Evolutionary conservation across 495 filamentous ascomycete genomes (phyloP).

Genomic region (Paragyromitra xinjiangensis): DNA sequence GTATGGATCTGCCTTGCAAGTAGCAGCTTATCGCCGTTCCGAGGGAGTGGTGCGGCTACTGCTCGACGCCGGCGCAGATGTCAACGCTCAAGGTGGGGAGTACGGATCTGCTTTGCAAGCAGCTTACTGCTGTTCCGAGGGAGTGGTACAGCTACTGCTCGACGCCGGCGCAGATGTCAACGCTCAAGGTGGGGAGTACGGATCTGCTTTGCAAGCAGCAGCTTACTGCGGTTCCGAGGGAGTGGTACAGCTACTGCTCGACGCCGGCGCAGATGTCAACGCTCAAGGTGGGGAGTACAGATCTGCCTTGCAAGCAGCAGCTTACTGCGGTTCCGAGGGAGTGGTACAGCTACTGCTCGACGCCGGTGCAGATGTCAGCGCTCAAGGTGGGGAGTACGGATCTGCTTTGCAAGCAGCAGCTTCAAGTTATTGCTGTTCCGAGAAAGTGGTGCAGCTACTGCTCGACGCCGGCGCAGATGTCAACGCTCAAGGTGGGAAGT

Average conservation of each 20-base stretch:
- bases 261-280: too few relatives aligned
- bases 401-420: neutral
- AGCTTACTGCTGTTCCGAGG: neutral
- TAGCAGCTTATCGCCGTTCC: neutral
- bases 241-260: too few relatives aligned
- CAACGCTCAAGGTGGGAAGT: too few relatives aligned
- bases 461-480: neutral
- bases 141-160: neutral
- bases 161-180: neutral
- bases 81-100: neutral
- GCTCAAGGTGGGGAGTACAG: too few relatives aligned
- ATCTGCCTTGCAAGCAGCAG: neutral
- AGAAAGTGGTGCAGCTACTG: neutral
- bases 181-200: neutral
- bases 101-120: neutral
- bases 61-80: neutral
- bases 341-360: neutral
- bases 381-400: neutral
- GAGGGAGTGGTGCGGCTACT: neutral
- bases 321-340: neutral
- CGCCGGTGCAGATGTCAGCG: neutral
- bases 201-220: neutral
- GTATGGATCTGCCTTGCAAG: neutral
- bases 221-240: fast-evolving
- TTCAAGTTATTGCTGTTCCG: too few relatives aligned